A percentile compares a stretch with the other conserved stretches of the same genome.
phyloP scores from a whole-genome alignment of 2,329 filamentous ascomycete genomes.

The Dendryphion nanum region DNA sequence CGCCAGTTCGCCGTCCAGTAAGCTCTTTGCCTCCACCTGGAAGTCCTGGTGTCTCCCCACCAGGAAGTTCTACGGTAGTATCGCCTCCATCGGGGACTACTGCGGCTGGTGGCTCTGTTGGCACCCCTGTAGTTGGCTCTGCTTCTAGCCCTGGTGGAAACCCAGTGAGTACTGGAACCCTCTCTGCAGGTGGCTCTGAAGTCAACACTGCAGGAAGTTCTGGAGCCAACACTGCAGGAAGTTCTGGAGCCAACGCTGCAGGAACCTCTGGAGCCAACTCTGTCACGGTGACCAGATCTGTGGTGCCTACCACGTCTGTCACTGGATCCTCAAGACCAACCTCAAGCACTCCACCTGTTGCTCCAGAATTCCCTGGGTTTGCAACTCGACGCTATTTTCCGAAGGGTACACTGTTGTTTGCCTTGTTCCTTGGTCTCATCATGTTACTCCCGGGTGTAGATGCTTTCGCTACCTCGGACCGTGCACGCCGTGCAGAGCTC shows the following conservation, averaged over 20 bases:
- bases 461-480: slow-evolving; percentile 5
- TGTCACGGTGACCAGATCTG: too few relatives aligned
- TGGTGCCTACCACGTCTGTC: too few relatives aligned
- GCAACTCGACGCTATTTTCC: slow-evolving; percentile 4
- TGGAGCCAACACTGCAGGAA: too few relatives aligned
- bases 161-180: too few relatives aligned
- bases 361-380: slow-evolving; percentile 4
- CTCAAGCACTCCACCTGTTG: slow-evolving; percentile 3
- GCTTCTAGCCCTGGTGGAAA: too few relatives aligned
- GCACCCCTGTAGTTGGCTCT: too few relatives aligned
- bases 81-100: too few relatives aligned
- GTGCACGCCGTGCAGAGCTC: slow-evolving; percentile 2
- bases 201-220: too few relatives aligned
- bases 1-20: slow-evolving; percentile 5
- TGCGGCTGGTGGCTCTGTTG: too few relatives aligned
- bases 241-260: too few relatives aligned
- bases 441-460: slow-evolving; percentile 9
- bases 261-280: too few relatives aligned
- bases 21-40: neutral
- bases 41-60: neutral
- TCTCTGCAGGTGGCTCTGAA: too few relatives aligned
- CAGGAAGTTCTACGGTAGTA: neutral
- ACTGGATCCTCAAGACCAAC: neutral
- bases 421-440: slow-evolving; percentile 10
- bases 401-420: slow-evolving; percentile 7